Base-by-base conservation (phyloP, 805 yeast genomes). In the Zygosaccharomyces siamensis region DNA sequence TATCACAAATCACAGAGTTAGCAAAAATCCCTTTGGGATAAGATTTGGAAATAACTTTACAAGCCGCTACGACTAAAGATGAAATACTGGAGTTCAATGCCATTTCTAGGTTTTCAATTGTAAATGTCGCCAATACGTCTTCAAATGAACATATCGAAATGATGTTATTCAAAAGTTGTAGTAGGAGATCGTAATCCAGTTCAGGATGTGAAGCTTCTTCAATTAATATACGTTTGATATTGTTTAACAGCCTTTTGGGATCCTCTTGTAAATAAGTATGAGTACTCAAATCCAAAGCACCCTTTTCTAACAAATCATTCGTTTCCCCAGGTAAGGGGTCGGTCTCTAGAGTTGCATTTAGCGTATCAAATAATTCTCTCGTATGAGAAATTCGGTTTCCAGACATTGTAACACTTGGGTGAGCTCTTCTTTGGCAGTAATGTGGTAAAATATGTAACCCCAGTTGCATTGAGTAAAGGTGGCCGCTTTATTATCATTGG, bases 1-100 rank as follows among this genome's bases (percentile, higher is more conserved):
- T 51, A 39, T 59, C 66, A 16, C 59, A 43, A 3, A 62, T 35
- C 14, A 40, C 51, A 7, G 58, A 52, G 18, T 53, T 39, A 3
- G 64, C 58, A 43, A 63, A 55, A 7, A 57, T 41, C 6, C 60
- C 62, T 47, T 54, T 58, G 18, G 69, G 69, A 35, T 55, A 51
- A 2, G 68, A 63, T 12, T 47, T 47, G 8, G 53, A 48, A n/a
- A 66, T 52, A 7, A 64, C 59, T 32, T 55, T 57, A 43, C 66
- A 61, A 5, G 65, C 63, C 6, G 60, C 49, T 14, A 47, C 56
- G 1, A 56, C 43, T 36, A 66, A 43, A 2, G 55, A 47, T 1
- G 46, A 11, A n/a, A 58, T 49, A 7, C 47, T 32, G 7, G 68
- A 62, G 3, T 46, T 35, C 24, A 66, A 35, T 7, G 65, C 65